Evolutionary conservation across 352 stramenopile genomes (phyloP), one percentile per base, ranked within the genome.

Genomic region (Phytopythium cucurbitacearum): DNA sequence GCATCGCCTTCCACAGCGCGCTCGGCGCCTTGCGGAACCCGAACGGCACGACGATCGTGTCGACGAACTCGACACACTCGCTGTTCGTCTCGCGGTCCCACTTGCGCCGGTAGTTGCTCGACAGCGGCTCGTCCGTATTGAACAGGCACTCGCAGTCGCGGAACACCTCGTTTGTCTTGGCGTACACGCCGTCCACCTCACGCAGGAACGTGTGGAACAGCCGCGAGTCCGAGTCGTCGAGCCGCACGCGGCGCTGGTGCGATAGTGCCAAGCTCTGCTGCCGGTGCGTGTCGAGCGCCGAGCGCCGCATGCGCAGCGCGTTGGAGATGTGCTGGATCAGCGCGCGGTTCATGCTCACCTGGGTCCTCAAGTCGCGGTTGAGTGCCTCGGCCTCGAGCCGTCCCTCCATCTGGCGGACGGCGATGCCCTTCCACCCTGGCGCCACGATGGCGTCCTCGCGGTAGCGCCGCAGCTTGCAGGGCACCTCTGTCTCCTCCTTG

Each of bases 161-260:
- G 12, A 64, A 16, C 16, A 64, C 59, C 6, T 60, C 37, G 8
- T 71, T 59, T 4, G 56, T 53, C 37, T 64, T 53, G 15, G 47
- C 43, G 51, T 74, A 71, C 13, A 68, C 38, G 8, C 38, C 40
- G 21, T 71, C 21, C 3, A 74, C 55, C n/a, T 69, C 55, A 21
- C 62, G 51, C n/a, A 74, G 49, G 47, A 69, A 74, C 28, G 56
- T 69, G n/a, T 65, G 46, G 48, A 69, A 74, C n/a, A 74, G 34
- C 6, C 50, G 50, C 21, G 61, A 67, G 49, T 73, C 65, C 5
- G 61, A 62, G 7, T 59, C 50, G 13, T 67, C 58, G 0, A 73
- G 40, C 21, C 47, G 50, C 51, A 70, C 60, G 7, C 58, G 35
- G 35, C 67, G 64, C n/a, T 59, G 37, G 40, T 34, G 40, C 15